A percentile compares a stretch with the other conserved stretches of the same genome.
Evolutionary conservation across 345 rosid species (phyloP).

Genomic region (Arabidopsis thaliana): TAIR10.1 NC_003071.7:13183001-13183500

Average conservation of each 20-base stretch:
- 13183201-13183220: slow-evolving; percentile 65
- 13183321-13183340: slow-evolving; percentile 91
- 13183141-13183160: slow-evolving; percentile 52
- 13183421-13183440: slow-evolving; percentile 83
- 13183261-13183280: background rate
- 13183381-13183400: slow-evolving; percentile 90
- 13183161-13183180: slow-evolving; percentile 85
- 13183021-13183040: slow-evolving; percentile 82
- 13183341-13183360: slow-evolving; percentile 87
- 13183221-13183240: slow-evolving; percentile 9
- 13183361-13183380: slow-evolving; percentile 86
- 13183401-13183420: slow-evolving; percentile 84
- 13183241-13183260: background rate
- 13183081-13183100: slow-evolving; percentile 53
- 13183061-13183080: slow-evolving; percentile 93
- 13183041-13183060: slow-evolving; percentile 93
- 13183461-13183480: background rate
- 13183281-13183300: slow-evolving; percentile 20
- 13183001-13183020: slow-evolving; percentile 81
- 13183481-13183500: background rate
- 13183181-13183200: slow-evolving; percentile 86
- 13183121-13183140: background rate
- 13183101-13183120: background rate
- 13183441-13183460: slow-evolving; percentile 52
- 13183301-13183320: slow-evolving; percentile 90